Percentiles rank a stretch among this genome's conserved stretches.
Evolutionary conservation across 805 yeast species (phyloP).

Genomic region (Pichia paraexigua): DNA sequence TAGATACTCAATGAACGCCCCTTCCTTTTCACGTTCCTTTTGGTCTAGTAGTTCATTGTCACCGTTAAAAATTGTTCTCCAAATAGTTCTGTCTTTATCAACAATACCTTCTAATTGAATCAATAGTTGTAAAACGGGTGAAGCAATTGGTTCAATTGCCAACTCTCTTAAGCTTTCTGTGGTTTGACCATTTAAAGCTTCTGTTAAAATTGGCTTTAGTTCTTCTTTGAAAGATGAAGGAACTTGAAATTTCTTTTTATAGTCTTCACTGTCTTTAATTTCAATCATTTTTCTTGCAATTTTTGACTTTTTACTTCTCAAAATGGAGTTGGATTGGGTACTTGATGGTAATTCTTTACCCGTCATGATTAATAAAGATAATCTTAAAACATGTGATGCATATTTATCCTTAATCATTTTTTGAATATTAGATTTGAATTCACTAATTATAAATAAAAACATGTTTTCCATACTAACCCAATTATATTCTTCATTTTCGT

Average conservation of each 20-base stretch:
- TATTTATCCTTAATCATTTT: slow-evolving; percentile 67
- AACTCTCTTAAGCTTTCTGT: slow-evolving; percentile 53
- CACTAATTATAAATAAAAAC: slow-evolving; percentile 57
- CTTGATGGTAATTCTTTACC: slow-evolving; percentile 76
- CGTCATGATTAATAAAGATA: slow-evolving; percentile 60
- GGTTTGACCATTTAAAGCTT: slow-evolving; percentile 32
- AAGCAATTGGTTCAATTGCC: slow-evolving; percentile 72
- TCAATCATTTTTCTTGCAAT: slow-evolving; percentile 92
- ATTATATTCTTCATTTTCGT: slow-evolving; percentile 29
- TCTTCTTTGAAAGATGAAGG: slow-evolving; percentile 63
- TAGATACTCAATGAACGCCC: slow-evolving; percentile 74
- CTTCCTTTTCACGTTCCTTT: slow-evolving; percentile 53
- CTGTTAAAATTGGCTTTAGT: slow-evolving; percentile 41
- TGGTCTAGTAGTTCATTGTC: slow-evolving; percentile 44
- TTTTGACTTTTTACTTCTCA: slow-evolving; percentile 77
- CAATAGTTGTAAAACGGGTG: slow-evolving; percentile 78
- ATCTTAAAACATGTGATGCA: slow-evolving; percentile 80
- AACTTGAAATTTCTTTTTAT: slow-evolving; percentile 55
- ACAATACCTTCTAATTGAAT: slow-evolving; percentile 76
- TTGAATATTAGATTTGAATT: slow-evolving; percentile 50
- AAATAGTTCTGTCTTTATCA: slow-evolving; percentile 62
- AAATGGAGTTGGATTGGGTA: slow-evolving; percentile 55
- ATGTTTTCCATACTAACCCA: slow-evolving; percentile 55
- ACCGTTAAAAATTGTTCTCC: slow-evolving; percentile 53
- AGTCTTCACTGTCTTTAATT: slow-evolving; percentile 69